Base-by-base conservation (phyloP, 225 moss, liverwort and hornwort genomes). In the Pseudisothecium myosuroides region DNA sequence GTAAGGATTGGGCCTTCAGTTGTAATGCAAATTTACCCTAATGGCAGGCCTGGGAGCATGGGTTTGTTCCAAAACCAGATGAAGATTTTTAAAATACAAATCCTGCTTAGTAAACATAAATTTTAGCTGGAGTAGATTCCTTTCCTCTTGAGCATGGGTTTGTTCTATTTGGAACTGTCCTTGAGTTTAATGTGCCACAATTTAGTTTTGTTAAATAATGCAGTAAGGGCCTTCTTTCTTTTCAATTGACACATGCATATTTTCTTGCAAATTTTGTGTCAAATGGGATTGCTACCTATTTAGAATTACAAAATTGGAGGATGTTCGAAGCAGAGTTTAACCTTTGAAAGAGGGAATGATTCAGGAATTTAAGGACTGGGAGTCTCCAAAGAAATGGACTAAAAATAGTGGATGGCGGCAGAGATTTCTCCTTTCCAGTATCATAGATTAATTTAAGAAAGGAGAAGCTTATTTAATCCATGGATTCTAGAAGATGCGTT, bases 361-460 rank as follows among this genome's bases (percentile, higher is more conserved):
- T 20, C 2, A 49, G 12, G 1, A 58, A 58, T 11, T 26, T 8
- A 1, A 32, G 7, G 32, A 75, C n/a, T n/a, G 2, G 18, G 49
- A 45, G 27, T 72, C 11, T 50, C 18, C 5, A 12, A 20, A 45
- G 5, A 32, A 20, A 29, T 29, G 10, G 32, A 20, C 41, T 5
- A 71, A 41, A 39, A 1, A 16, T 1, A 50, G 12, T 32, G 32
- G 1, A 75, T 32, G 76, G 17, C 21, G 5, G 76, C 0, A 8
- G 0, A 50, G 5, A 34, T 47, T 73, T 4, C 2, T 0, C 3
- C 11, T 10, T 28, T 43, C 0, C 9, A 43, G 3, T 16, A 28
- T 28, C 2, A 29, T 29, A 29, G 45, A 45, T 73, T 29, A 31
- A 28, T 49, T 4, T 32, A 32, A 49, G 0, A 2, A 75, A 31